Base-by-base conservation (phyloP, 768 basidiomycete genomes). In the Phlebiopsis gigantea region DNA sequence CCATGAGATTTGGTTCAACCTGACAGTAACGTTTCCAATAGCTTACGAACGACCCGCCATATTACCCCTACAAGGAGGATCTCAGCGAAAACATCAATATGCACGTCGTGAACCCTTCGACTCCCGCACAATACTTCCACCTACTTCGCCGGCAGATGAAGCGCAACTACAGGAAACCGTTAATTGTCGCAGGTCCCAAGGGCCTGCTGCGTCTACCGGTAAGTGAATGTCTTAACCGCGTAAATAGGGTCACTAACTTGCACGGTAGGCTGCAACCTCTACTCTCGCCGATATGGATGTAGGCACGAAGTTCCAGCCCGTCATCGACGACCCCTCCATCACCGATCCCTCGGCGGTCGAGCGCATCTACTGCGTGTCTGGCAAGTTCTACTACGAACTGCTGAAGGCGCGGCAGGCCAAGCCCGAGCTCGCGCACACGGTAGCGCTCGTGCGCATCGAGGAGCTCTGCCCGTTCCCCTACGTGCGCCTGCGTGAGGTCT, bases 121-220 rank as follows among this genome's bases (percentile, higher is more conserved):
- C 93, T 0, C 82, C 94, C 0, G 89, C 90, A 0, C 91, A 96
- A 57, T 93, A 94, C 63, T 97, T 96, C 82, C 94, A 97, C 68
- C 77, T 96, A 1, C 75, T 97, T n/a, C 77, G 94, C 54, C 77
- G 93, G 47, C 94, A 96, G 69, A 81, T 94, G 65, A 77, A 79
- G 64, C 77, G 93, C 44, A 92, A 93, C 61, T 95, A 86, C 72
- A 77, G 93, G 55, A 94, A 91, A 67, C 94, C 93, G 0, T 73
- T 96, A 47, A 75, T 96, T 26, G 82, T 97, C 5, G 88, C 89
- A 10, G 86, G 82, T 2, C 93, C 94, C 0, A 97, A 97, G 65
- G 88, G 85, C 1, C 74, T 96, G 12, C 74, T 95, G 9, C 80
- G 93, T 22, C 76, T 90, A 19, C 75, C 90, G 12, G 91, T 93